Conservation (phyloP, 169 alveolate genomes). For the Cryptosporidium ryanae region DNA sequence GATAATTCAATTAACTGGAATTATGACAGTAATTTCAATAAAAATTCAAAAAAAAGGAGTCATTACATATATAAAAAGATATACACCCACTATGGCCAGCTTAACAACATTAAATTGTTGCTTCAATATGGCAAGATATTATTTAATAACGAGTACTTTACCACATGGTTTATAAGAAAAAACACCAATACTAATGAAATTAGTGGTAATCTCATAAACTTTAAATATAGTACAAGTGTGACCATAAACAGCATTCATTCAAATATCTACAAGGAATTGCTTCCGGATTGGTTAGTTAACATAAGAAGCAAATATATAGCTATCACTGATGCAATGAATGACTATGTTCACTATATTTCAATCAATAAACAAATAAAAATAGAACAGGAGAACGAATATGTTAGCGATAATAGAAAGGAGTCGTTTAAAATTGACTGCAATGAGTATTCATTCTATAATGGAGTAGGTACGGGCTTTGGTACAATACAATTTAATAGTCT, state of each 20-base stretch:
- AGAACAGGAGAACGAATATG: background rate
- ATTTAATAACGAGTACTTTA: conserved; percentile 25
- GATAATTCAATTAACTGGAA: conserved; percentile 38
- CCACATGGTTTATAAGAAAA: conserved; percentile 54
- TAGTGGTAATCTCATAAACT: background rate
- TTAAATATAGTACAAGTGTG: conserved; percentile 19
- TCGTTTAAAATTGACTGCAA: background rate
- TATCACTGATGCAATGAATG: background rate
- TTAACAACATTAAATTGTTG: conserved; percentile 43
- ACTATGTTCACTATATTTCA: conserved; percentile 41
- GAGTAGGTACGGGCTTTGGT: conserved; percentile 58
- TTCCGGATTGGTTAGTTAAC: conserved; percentile 32
- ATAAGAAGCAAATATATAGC: background rate
- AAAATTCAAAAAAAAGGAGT: background rate
- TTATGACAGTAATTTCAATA: background rate
- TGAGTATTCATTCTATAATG: conserved; percentile 20
- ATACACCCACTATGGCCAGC: conserved; percentile 33
- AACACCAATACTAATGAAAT: background rate
- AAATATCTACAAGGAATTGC: background rate
- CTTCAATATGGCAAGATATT: conserved; percentile 54
- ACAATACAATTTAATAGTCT: conserved; percentile 18
- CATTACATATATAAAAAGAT: background rate
- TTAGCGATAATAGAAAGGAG: background rate
- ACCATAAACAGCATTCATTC: conserved; percentile 5
- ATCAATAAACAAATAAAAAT: background rate